Conservation (phyloP, 768 basidiomycete genomes). For the Lactifluus echinatus region DNA sequence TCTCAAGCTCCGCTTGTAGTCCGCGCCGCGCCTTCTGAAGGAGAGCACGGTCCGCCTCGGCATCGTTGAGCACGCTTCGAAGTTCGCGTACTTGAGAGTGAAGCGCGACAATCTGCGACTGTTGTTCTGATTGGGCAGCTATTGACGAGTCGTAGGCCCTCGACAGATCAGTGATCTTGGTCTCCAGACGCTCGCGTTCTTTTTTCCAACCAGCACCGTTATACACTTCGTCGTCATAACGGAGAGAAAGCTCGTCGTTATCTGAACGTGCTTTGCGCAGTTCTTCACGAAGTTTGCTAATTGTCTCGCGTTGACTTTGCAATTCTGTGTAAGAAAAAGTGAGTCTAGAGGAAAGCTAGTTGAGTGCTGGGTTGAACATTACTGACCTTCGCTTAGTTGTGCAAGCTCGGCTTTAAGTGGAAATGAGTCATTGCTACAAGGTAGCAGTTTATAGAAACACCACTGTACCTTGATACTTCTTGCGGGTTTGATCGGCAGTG, state of each 20-base stretch:
- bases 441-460: not conserved
- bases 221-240: conserved; percentile 70
- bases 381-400: conserved; percentile 66
- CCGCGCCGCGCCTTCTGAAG: conserved; percentile 77
- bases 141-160: conserved; percentile 69
- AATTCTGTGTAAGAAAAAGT: conserved; percentile 39
- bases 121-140: conserved; percentile 69
- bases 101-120: conserved; percentile 72
- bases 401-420: conserved; percentile 56
- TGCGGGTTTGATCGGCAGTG: conserved; percentile 67
- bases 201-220: conserved; percentile 77
- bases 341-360: not conserved
- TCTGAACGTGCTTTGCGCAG: conserved; percentile 71
- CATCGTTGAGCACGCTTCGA: conserved; percentile 72
- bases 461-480: conserved; percentile 74
- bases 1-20: conserved; percentile 71
- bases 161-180: conserved; percentile 66
- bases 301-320: conserved; percentile 65
- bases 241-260: conserved; percentile 64
- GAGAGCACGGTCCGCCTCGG: conserved; percentile 70
- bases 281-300: conserved; percentile 72
- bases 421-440: not conserved
- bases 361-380: not conserved
- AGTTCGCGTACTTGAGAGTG: conserved; percentile 84
- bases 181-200: conserved; percentile 80